Percentiles rank a stretch among this genome's conserved stretches.
Conservation (phyloP, 1,284 basidiomycete species). For the Mycena sp. region DNA sequence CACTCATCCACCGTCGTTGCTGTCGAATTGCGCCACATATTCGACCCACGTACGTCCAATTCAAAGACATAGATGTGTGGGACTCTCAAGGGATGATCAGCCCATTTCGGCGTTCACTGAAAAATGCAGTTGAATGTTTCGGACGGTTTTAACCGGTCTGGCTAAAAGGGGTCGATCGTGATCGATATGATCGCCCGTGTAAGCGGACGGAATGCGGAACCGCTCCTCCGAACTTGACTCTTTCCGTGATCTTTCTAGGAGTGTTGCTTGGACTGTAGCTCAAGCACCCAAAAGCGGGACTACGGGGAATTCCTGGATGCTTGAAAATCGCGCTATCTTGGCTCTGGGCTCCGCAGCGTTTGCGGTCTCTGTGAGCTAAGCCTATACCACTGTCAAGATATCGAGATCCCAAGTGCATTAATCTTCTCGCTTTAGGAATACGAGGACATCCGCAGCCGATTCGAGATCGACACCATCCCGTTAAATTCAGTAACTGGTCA, state of each 20-base stretch:
- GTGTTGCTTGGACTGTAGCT: no score
- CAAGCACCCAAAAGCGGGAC: no score
- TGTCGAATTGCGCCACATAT: neutral
- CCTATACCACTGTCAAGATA: neutral
- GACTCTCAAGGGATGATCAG: constrained; percentile 65
- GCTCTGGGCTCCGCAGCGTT: constrained; percentile 14
- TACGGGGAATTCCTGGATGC: no score
- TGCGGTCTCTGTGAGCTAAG: constrained; percentile 16
- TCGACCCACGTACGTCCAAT: constrained; percentile 61
- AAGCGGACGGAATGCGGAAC: neutral
- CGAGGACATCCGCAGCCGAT: constrained; percentile 14
- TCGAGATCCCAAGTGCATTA: neutral
- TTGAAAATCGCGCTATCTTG: constrained; percentile 20
- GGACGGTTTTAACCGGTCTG: constrained; percentile 12
- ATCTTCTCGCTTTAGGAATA: constrained; percentile 14
- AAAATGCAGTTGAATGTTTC: constrained; percentile 23
- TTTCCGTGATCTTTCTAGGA: no score
- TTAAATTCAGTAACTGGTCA: constrained; percentile 2
- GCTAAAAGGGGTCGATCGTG: constrained; percentile 15
- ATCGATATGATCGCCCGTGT: constrained; percentile 2
- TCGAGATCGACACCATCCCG: constrained; percentile 21
- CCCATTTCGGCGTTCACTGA: constrained; percentile 14
- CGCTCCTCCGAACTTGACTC: no score
- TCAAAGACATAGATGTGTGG: constrained; percentile 49
- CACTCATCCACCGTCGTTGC: constrained; percentile 51